Base-by-base conservation (phyloP, 2,329 filamentous ascomycete species). In the Lachnellula willkommii region DNA sequence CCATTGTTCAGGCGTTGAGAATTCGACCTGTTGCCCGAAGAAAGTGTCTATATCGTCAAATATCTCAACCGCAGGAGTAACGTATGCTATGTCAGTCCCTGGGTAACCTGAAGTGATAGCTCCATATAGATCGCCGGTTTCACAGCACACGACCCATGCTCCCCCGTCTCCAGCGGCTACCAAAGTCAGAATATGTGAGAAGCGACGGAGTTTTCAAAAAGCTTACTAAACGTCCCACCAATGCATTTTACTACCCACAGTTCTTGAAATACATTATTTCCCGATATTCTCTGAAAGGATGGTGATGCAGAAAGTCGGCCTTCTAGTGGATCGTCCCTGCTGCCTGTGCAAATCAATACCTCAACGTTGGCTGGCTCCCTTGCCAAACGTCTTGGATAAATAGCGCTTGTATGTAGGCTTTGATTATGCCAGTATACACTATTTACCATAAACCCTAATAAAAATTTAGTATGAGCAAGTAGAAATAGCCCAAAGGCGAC, bases 91-190 rank as follows among this genome's bases (percentile, higher is more conserved):
- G 6, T 55, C 53, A 17, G 53, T 52, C 17, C 35, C 56, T 11
- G 53, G 52, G 28, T 48, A 35, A 17, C 56, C 56, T 22, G 46
- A 51, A 3, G 50, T 51, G 15, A 59, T 48, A 47, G 50, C 49
- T 20, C 56, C 56, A 36, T 54, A 58, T 15, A 58, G 35, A n/a
- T 52, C 28, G 4, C 56, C 56, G 28, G 6, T 58, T 39, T 50
- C 52, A 14, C 37, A 46, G 36, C 55, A 53, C 17, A 58, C 56
- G 43, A 58, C 56, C 56, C 56, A 58, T 9, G 56, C 55, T 39
- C 56, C 56, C 40, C 49, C 55, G 40, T 58, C 56, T 14, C 56
- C 56, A 36, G 50, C 45, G 35, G 48, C 56, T 58, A 50, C 3
- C 14, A 9, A 6, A 11, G 40, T 57, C 28, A 57, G 51, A 24